Evolutionary conservation across 1,284 basidiomycete species (phyloP), one percentile per base, ranked within the genome.

Genomic region (Papiliotrema fonsecae): DNA sequence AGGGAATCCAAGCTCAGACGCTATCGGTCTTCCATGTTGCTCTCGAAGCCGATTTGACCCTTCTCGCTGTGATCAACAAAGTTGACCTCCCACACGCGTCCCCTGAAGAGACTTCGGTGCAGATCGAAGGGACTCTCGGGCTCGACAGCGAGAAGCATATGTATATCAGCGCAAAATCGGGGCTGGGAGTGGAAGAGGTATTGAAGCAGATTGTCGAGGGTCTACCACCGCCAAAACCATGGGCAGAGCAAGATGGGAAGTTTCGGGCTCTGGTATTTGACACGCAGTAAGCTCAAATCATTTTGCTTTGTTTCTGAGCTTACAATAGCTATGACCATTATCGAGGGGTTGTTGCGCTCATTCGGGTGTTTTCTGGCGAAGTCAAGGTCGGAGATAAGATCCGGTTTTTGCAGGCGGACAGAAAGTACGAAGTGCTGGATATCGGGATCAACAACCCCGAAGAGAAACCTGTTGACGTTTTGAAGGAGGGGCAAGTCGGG

Each of bases 1-100:
- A 97, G 77, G 94, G 94, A 13, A 85, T 99, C 5, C 96, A 99
- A 74, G 94, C 96, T 0, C 96, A 99, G 73, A 91, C 93, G 5
- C 85, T 99, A 49, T 94, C 90, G 0, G 96, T 98, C 5, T 94
- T 88, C 62, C 87, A 94, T 60, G 82, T 88, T 46, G 93, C 93
- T 1, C 79, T 80, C 61, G 88, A 92, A 65, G 80, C 85, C 42
- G 84, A 87, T 1, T 75, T 97, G 19, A 84, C 79, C 31, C 87
- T 98, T 47, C 86, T 98, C 35, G 91, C 94, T 2, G 87, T 97
- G 18, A 77, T 97, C 43, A 98, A 97, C 77, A 98, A 98, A 81
- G 88, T 94, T 65, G 91, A 96, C 72, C 78, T 96, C 40, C 87
- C 88, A 21, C 86, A 88, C 37, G 85, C 92, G 18, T 82, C 87